Evolutionary conservation across 805 yeast species (phyloP), one percentile per base, ranked within the genome.

Genomic region (Cephaloascus albidus): DNA sequence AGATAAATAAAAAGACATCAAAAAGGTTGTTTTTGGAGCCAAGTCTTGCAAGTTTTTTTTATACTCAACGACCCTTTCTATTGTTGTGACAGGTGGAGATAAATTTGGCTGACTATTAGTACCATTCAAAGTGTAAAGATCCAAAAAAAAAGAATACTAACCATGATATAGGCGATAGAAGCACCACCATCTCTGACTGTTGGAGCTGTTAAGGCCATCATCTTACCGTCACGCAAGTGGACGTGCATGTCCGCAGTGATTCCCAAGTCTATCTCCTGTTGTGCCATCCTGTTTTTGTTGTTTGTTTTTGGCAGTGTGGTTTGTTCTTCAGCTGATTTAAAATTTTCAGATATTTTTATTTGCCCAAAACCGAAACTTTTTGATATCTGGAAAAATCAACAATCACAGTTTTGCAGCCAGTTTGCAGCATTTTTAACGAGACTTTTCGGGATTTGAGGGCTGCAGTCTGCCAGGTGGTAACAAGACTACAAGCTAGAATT

Each of bases 191-290:
- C 76, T 50, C 79, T 75, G 15, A 93, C 85, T 0, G 95, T 83
- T 5, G 98, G 98, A 0, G 96, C 74, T 33, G 89, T 85, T 30
- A 86, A 72, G 49, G 85, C 82, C 83, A 88, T 87, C 97, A 93
- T 89, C 4, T 72, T 69, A 1, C 95, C 97, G 43, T 90, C 96
- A 53, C 98, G 84, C 30, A 93, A 75, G 57, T 93, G 99, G 37
- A 93, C 97, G 54, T 93, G 99, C 74, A 87, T 79, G 60, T 93
- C 99, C 15, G 90, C 93, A 2, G 94, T 75, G 36, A 74, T 57
- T 4, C 93, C 93, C 31, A 85, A 60, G 43, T 78, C 71, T 20
- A 74, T 65, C 48, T 63, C 63, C n/a, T 38, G 32, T 8, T 17
- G 37, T 16, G 23, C 15, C 38, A 38, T 38, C 15, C 12, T 34